Evolutionary conservation across 331 rosid species (phyloP).

Genomic region (Saraca asoca): DNA sequence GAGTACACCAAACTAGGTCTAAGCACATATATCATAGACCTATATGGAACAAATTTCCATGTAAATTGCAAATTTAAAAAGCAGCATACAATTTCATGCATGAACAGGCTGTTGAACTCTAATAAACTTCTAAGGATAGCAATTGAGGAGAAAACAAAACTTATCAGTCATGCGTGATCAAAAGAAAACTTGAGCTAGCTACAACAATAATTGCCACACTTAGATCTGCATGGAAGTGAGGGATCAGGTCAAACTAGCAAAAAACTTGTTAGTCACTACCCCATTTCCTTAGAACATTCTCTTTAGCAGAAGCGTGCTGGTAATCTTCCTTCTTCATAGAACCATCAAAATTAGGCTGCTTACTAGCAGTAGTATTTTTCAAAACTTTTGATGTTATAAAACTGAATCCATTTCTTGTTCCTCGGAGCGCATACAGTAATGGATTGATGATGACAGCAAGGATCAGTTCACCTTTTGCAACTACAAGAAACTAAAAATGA

Average conservation of each 20-base stretch:
- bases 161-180: not conserved
- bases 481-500: conserved; percentile 65
- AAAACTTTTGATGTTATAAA: conserved; percentile 54
- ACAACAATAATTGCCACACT: conserved; percentile 21
- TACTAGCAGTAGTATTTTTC: conserved; percentile 43
- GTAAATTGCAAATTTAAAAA: conserved; percentile 21
- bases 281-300: conserved; percentile 78
- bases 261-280: conserved; percentile 52
- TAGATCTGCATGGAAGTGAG: conserved; percentile 18
- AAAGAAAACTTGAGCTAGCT: conserved; percentile 16
- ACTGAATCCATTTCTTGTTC: conserved; percentile 70
- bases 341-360: conserved; percentile 40
- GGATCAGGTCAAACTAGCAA: conserved; percentile 38
- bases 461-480: conserved; percentile 79
- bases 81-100: conserved; percentile 1
- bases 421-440: conserved; percentile 71
- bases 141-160: conserved; percentile 11
- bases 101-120: not conserved
- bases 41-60: conserved; percentile 4
- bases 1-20: too few species aligned
- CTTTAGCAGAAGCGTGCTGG: conserved; percentile 63
- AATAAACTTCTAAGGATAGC: conserved; percentile 17
- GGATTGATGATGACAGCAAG: conserved; percentile 86
- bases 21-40: too few species aligned
- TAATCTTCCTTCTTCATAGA: conserved; percentile 49